These are phyloP conservation scores for Datisca glomerata DNA, from an alignment of 306 rosid species.

Conservation along the genomic window DNA sequence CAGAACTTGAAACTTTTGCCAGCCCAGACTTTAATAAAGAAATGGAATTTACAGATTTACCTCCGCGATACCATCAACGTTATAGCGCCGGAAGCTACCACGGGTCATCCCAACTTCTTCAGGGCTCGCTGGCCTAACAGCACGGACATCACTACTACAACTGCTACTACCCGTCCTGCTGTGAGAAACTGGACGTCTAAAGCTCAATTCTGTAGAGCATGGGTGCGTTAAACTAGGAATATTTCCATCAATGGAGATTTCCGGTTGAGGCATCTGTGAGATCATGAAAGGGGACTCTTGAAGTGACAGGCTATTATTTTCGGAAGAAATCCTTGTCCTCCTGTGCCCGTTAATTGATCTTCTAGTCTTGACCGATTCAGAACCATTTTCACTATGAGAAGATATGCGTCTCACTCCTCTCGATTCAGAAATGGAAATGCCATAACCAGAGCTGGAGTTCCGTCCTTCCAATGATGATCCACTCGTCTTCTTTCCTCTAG, in stretches of 20 bases:
- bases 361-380: slow-evolving; percentile 45
- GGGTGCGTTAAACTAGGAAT: slow-evolving; percentile 29
- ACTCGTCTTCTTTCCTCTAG: slow-evolving; percentile 71
- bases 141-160: slow-evolving; percentile 31
- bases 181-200: slow-evolving; percentile 30
- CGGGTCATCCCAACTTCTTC: slow-evolving; percentile 45
- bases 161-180: slow-evolving; percentile 41
- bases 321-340: slow-evolving; percentile 44
- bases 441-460: slow-evolving; percentile 39
- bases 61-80: slow-evolving; percentile 91
- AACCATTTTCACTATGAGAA: slow-evolving; percentile 40
- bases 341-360: slow-evolving; percentile 35
- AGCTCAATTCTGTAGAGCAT: slow-evolving; percentile 30
- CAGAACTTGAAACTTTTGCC: neutral
- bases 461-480: slow-evolving; percentile 37
- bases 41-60: slow-evolving; percentile 23
- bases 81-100: slow-evolving; percentile 48
- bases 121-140: slow-evolving; percentile 37
- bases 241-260: slow-evolving; percentile 20
- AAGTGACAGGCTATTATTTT: slow-evolving; percentile 34
- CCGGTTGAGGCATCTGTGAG: slow-evolving; percentile 36
- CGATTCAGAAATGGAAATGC: slow-evolving; percentile 69
- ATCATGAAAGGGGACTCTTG: slow-evolving; percentile 27
- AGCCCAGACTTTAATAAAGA: neutral
- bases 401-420: slow-evolving; percentile 49